Percentiles rank a stretch among this genome's conserved stretches.
Conservation (phyloP, 2,329 filamentous ascomycete species). For the Monosporascus sp. region DNA sequence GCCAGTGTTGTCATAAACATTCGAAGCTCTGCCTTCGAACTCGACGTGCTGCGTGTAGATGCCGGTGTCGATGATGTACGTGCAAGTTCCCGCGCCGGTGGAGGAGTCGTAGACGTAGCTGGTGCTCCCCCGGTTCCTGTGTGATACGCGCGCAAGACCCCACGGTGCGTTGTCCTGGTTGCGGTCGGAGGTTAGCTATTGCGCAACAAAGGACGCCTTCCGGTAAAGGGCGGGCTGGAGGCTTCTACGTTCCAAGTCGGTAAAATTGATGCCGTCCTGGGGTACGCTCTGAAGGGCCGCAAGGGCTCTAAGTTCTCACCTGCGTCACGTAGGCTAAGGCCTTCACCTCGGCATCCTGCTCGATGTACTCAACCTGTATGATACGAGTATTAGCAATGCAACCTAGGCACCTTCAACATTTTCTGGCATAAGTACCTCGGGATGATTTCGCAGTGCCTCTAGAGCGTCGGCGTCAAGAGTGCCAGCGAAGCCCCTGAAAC, state of each 20-base stretch:
- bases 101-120: slow-evolving; percentile 39
- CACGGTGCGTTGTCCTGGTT: slow-evolving; percentile 29
- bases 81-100: slow-evolving; percentile 38
- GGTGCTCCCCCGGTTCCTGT: slow-evolving; percentile 26
- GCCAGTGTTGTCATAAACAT: slow-evolving; percentile 24
- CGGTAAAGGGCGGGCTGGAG: too few species aligned
- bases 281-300: too few species aligned
- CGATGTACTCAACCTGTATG: slow-evolving; percentile 27
- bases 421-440: slow-evolving; percentile 27
- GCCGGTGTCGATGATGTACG: slow-evolving; percentile 53
- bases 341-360: slow-evolving; percentile 24
- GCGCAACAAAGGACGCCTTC: too few species aligned
- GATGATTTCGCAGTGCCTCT: slow-evolving; percentile 31
- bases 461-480: slow-evolving; percentile 37
- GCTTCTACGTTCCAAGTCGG: too few species aligned
- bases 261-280: too few species aligned
- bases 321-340: neutral
- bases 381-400: slow-evolving; percentile 3
- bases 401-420: neutral
- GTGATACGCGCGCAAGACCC: slow-evolving; percentile 42
- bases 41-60: slow-evolving; percentile 41
- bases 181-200: neutral
- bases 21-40: slow-evolving; percentile 38
- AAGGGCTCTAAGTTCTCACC: neutral
- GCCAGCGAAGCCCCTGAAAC: slow-evolving; percentile 38